Evolutionary conservation across 192 early-diverging fungal genomes (phyloP).

Genomic region (Thoreauomyces humboldtii): DNA sequence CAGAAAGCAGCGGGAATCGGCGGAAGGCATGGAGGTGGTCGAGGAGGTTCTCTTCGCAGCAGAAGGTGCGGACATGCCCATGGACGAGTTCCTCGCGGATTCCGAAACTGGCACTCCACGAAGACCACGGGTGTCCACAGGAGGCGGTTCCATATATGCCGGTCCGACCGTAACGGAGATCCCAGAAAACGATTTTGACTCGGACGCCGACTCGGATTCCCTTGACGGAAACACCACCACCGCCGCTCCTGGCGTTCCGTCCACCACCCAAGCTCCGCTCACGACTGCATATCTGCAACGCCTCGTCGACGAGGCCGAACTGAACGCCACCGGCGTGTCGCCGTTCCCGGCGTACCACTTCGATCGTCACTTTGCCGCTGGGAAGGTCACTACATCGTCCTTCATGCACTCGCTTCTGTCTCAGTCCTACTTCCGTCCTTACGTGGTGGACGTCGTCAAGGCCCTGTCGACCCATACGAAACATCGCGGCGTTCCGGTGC

Average conservation of each 20-base stretch:
- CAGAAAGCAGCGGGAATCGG: not conserved
- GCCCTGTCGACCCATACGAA: constrained; percentile 27
- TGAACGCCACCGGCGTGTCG: constrained; percentile 44
- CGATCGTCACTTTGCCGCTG: constrained; percentile 50
- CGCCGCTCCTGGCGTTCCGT: not conserved
- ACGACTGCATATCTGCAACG: constrained; percentile 43
- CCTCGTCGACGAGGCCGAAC: constrained; percentile 43
- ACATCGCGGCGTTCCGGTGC: constrained; percentile 21
- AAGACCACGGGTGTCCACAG: too few species aligned
- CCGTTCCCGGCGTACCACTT: constrained; percentile 49
- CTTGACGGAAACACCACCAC: not conserved
- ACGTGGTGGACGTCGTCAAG: constrained; percentile 42
- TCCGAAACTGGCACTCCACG: too few species aligned
- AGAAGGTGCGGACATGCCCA: constrained; percentile 19
- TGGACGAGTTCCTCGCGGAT: constrained; percentile 9
- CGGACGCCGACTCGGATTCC: constrained; percentile 5
- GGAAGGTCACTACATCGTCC: constrained; percentile 40
- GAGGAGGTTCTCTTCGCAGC: constrained; percentile 26
- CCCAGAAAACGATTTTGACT: not conserved
- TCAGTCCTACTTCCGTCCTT: constrained; percentile 53
- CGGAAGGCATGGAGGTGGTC: not conserved
- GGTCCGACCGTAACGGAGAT: too few species aligned
- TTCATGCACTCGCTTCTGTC: constrained; percentile 51
- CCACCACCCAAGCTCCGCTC: constrained; percentile 5
- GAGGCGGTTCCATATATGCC: too few species aligned